Base-by-base conservation (phyloP, 139 green algal genomes). In the Picochlorum sp. region DNA sequence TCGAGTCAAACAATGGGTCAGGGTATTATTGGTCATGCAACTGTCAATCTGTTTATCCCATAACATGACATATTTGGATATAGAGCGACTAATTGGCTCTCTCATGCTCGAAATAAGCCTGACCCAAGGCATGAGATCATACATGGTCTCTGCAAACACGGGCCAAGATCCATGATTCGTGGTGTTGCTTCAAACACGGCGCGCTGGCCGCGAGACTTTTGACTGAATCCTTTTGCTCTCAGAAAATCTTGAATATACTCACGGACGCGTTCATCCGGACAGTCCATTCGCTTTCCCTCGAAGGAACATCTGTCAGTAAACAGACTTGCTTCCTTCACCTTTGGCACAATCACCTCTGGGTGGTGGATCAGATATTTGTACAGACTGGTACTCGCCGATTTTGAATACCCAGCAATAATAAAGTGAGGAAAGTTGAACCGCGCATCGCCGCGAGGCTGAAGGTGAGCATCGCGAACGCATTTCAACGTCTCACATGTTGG, bases 51-150 rank as follows among this genome's bases (percentile, higher is more conserved):
- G 26, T 54, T 54, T 54, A 57, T 74, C 67, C 28, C 65, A 49
- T 30, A 68, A 49, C 52, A 67, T 59, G 6, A 63, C 21, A 16
- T 67, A 50, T 49, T 67, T 74, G 14, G 61, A 70, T 38, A 61
- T 61, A 24, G 61, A 49, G 18, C 59, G 44, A 49, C 54, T 65
- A 21, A 72, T 65, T 28, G 66, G 66, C 16, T 72, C 66, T n/a
- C 66, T 45, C 41, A 72, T 30, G 37, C 41, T 61, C 4, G 62
- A 23, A 44, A 72, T 63, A 15, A 72, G 38, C 24, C 67, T 72
- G 2, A 72, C 44, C 66, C 66, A 72, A 10, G 47, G 47, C 47
- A 54, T 54, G 47, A 54, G 47, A 3, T 54, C 47, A 20, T 54
- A 54, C 47, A 54, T 5, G 47, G 47, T 54, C 24, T 54, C 47